Evolutionary conservation across 2,329 filamentous ascomycete genomes (phyloP), one percentile per base, ranked within the genome.

Genomic region (Ophiostoma ulmi): DNA sequence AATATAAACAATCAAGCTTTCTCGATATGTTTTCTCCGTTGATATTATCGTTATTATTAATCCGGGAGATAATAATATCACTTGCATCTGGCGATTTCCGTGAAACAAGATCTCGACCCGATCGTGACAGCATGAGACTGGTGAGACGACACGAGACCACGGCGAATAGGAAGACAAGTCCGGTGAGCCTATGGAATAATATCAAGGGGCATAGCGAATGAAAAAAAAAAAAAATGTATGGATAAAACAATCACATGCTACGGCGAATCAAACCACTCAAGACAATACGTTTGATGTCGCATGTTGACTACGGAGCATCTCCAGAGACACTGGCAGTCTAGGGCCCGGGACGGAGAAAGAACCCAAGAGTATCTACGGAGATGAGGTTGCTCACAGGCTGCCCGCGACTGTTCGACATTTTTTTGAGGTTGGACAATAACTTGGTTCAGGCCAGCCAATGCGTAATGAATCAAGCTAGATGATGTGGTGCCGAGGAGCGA

Each of bases 271-370:
- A 13, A 20, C 22, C 6, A 35, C 52, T 6, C 26, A 11, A 58
- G 52, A 58, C 52, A 26, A 6, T 58, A 63, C 26, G 58, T 63
- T 36, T 63, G 14, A 63, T 63, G 11, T 63, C 58, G 26, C 58
- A 11, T 31, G 22, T 17, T 31, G 58, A 63, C 58, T 11, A 35
- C 58, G 1, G 22, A 13, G 22, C 31, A 26, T 22, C 52, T 22
- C 8, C 22, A 26, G 52, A n/a, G 20, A 48, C 44, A 10, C 38
- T 39, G 38, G 10, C 38, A 39, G 38, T 13, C 38, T 39, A 13
- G 38, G 38, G 11, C 38, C 38, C 44, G 1, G 44, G 44, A n/a
- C 44, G 44, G 17, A 48, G 17, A 5, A 48, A 5, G 17, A 48
- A 8, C 2, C 17, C 44, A 48, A 44, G 44, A n/a, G 6, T 20